phyloP scores from a whole-genome alignment of 495 filamentous ascomycete species.

The Aspergillus hancockii region DNA sequence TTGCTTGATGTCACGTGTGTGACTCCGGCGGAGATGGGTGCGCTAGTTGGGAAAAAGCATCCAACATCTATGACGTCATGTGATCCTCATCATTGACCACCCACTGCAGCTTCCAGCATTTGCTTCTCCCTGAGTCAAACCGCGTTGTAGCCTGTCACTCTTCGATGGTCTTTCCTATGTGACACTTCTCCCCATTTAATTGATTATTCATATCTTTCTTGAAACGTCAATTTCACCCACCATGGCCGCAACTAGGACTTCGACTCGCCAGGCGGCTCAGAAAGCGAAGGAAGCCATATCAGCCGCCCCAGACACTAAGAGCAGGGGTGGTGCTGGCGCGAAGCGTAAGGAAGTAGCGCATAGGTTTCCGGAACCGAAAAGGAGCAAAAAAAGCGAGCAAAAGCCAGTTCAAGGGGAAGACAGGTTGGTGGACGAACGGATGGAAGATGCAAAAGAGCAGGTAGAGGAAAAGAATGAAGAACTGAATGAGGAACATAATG shows the following conservation, averaged over 20 bases:
- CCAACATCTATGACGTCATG: slow-evolving; percentile 26
- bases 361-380: slow-evolving; percentile 32
- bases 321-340: slow-evolving; percentile 22
- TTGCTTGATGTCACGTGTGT: background rate
- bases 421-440: slow-evolving; percentile 8
- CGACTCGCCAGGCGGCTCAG: slow-evolving; percentile 43
- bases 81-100: slow-evolving; percentile 16
- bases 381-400: slow-evolving; percentile 32
- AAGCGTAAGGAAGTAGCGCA: slow-evolving; percentile 39
- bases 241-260: slow-evolving; percentile 42
- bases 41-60: background rate
- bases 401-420: slow-evolving; percentile 1
- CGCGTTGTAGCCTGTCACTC: background rate
- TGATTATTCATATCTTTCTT: slow-evolving; percentile 20
- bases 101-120: background rate
- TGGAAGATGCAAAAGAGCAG: slow-evolving; percentile 27
- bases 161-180: slow-evolving; percentile 4
- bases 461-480: slow-evolving; percentile 22
- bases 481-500: slow-evolving; percentile 4
- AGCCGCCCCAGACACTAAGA: slow-evolving; percentile 26
- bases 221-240: slow-evolving; percentile 15
- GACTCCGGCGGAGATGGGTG: background rate
- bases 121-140: background rate
- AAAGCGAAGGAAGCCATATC: slow-evolving; percentile 49
- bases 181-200: background rate